Evolutionary conservation across 2,329 filamentous ascomycete genomes (phyloP), one percentile per base, ranked within the genome.

Genomic region (Tolypocladium cylindrosporum): DNA sequence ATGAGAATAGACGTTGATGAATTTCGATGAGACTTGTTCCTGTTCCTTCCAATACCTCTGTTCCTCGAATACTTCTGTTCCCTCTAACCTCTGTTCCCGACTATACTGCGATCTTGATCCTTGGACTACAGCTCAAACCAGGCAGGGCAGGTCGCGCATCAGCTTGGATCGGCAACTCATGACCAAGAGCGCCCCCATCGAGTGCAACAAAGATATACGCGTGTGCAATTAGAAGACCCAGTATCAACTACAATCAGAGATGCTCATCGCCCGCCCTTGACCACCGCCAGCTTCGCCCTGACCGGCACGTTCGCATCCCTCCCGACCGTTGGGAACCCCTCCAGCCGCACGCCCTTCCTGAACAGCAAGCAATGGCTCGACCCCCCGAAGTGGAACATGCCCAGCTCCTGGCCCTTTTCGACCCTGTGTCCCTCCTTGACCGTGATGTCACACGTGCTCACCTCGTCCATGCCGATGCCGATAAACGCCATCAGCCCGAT

Each of bases 381-480:
- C 0, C 89, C 88, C n/a, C 88, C 88, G 67, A 87, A 91, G 67
- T 91, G 88, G 71, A 91, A 91, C 87, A 90, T 90, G 48, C 88
- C 88, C 43, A 85, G 76, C 73, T 90, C 74, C 5, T 90, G 81
- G 1, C 89, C 89, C 75, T 90, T 91, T 56, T 76, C 75, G 19
- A 91, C 67, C 56, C 79, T 77, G 67, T 90, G 79, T 0, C 86
- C 87, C 66, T 85, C 81, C 63, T 77, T 77, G 13, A 89, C 86
- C 0, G 83, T 87, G 54, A 89, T 84, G 55, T 90, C 86, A 65
- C 87, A 90, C 0, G 86, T 85, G 59, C 81, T 86, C 14, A 91
- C 88, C 71, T 92, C 88, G 48, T 84, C 85, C 88, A 91, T 91
- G 1, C 88, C 89, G 4, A 91, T 80, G 1, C 81, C 84, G 14